These are phyloP conservation scores for Alternaria solani DNA, from an alignment of 2,329 filamentous ascomycete species.

Conservation along the genomic window DNA sequence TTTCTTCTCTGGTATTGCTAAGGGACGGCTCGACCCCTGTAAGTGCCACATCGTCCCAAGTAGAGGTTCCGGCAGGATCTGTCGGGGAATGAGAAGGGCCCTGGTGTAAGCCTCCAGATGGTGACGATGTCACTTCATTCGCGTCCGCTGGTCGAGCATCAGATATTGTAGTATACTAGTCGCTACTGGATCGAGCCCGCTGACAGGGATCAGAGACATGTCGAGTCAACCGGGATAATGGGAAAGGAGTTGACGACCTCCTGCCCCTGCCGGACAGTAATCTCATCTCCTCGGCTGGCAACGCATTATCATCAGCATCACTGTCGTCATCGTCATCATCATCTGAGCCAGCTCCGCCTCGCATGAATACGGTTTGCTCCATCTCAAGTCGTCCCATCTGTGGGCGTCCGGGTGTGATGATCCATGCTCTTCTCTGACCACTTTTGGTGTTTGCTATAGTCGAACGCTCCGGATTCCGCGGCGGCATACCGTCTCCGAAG, in stretches of 20 bases:
- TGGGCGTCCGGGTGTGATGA: slow-evolving; percentile 7
- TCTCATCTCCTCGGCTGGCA: not conserved
- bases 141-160: not conserved
- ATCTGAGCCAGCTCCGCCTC: slow-evolving; percentile 7
- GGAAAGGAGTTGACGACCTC: not conserved
- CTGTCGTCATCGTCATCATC: not conserved
- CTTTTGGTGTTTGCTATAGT: not conserved
- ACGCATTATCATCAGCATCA: not conserved
- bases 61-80: not conserved
- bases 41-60: not conserved
- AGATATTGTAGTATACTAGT: not conserved
- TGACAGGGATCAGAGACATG: not conserved
- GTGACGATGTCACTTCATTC: not conserved
- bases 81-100: not conserved
- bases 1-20: not conserved
- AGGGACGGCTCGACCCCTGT: not conserved
- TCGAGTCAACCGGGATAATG: not conserved
- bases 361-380: not conserved
- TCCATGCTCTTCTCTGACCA: slow-evolving; percentile 6
- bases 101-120: not conserved
- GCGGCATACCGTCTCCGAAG: slow-evolving; percentile 4
- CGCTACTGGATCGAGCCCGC: not conserved
- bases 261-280: not conserved
- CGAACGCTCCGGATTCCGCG: not conserved
- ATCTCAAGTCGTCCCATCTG: not conserved